phyloP scores from a whole-genome alignment of 1,139 yeast genomes.

The Wickerhamomyces sp. region DNA sequence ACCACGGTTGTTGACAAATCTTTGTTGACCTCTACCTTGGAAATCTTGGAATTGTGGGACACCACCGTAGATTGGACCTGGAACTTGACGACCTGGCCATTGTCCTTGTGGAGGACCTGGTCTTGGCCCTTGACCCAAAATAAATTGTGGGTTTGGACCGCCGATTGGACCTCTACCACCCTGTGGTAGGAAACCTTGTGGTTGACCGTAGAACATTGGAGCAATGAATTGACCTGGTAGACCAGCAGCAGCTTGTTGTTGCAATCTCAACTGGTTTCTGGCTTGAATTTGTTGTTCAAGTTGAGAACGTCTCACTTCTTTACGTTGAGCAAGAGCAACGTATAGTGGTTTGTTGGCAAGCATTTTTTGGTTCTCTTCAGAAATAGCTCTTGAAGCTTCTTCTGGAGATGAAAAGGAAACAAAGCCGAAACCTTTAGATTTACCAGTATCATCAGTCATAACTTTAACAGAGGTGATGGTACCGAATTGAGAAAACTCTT shows the following conservation, averaged over 20 bases:
- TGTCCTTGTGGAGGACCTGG: constrained; percentile 62
- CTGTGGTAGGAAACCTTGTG: constrained; percentile 77
- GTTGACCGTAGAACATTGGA: constrained; percentile 88
- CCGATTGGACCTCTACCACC: constrained; percentile 87
- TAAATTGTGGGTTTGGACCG: constrained; percentile 85
- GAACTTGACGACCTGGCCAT: constrained; percentile 62
- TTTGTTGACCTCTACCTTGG: constrained; percentile 35
- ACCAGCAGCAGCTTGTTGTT: constrained; percentile 80
- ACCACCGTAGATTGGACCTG: constrained; percentile 84
- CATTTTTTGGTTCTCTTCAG: constrained; percentile 98
- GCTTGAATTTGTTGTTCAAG: constrained; percentile 98
- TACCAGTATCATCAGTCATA: constrained; percentile 91
- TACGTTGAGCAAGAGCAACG: constrained; percentile 98
- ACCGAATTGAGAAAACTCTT: constrained; percentile 92
- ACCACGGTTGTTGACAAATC: constrained; percentile 16
- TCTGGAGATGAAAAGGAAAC: constrained; percentile 98
- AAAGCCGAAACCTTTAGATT: constrained; percentile 97
- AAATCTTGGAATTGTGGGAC: constrained; percentile 75
- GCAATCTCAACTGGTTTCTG: constrained; percentile 97
- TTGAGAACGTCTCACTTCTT: constrained; percentile 96
- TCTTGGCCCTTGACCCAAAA: constrained; percentile 61
- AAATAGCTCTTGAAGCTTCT: constrained; percentile 97
- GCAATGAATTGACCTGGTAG: constrained; percentile 94
- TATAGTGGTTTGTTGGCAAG: constrained; percentile 93
- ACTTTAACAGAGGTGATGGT: constrained; percentile 94